A percentile compares a stretch with the other conserved stretches of the same genome.
Conservation (phyloP, 2,329 filamentous ascomycete species). For the Trematosphaeria pertusa region DNA sequence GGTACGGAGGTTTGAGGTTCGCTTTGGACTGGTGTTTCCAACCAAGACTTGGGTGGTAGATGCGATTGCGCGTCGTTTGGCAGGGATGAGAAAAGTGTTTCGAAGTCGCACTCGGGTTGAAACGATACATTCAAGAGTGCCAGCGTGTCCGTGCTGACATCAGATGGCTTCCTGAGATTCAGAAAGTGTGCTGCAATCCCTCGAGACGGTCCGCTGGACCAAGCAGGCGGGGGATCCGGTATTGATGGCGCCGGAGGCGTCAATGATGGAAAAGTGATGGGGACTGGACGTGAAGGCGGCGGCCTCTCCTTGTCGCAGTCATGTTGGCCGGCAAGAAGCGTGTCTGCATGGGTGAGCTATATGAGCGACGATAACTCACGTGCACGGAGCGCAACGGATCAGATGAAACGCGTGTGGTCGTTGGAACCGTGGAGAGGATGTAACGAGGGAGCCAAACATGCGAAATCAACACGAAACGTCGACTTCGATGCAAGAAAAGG, state of each 20-base stretch:
- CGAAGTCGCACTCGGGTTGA: constrained; percentile 43
- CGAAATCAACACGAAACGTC: constrained; percentile 11
- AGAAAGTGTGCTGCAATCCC: constrained; percentile 55
- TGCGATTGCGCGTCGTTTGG: constrained; percentile 45
- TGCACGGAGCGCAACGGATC: constrained; percentile 23
- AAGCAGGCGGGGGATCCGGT: constrained; percentile 34
- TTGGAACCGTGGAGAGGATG: constrained; percentile 17
- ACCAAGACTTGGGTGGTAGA: constrained; percentile 49
- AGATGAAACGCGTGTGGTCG: constrained; percentile 39
- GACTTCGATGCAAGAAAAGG: constrained; percentile 1
- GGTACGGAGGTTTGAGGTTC: constrained; percentile 36
- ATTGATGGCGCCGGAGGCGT: constrained; percentile 43
- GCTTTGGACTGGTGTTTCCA: constrained; percentile 35
- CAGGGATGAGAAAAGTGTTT: constrained; percentile 46
- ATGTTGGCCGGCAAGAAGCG: constrained; percentile 48
- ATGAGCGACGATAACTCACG: constrained; percentile 38
- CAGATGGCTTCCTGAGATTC: constrained; percentile 49
- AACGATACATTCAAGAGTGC: constrained; percentile 53
- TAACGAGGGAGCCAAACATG: constrained; percentile 27
- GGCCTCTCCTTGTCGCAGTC: constrained; percentile 50
- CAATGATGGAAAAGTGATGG: constrained; percentile 60
- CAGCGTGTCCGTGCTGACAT: constrained; percentile 50
- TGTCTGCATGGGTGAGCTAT: constrained; percentile 33
- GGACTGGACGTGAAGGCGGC: constrained; percentile 58
- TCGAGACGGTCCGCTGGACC: constrained; percentile 45